Conservation (phyloP, 306 rosid species). For the Prosopis cineraria region DNA sequence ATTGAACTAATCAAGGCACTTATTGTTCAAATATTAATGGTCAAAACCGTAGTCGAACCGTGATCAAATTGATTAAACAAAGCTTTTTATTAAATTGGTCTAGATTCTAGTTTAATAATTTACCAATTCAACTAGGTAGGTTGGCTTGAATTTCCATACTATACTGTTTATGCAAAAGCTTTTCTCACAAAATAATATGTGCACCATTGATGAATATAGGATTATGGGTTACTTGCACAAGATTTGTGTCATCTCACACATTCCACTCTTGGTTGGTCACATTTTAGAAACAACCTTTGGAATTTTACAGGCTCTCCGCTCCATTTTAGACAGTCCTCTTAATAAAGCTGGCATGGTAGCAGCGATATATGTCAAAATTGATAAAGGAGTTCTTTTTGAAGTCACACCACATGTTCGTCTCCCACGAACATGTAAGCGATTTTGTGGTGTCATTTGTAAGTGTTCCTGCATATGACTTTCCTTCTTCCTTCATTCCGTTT, state of each 20-base stretch:
- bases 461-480: background rate
- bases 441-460: conserved; percentile 49
- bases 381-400: conserved; percentile 44
- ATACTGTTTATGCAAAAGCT: background rate
- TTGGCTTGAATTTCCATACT: no score
- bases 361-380: conserved; percentile 45
- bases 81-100: no score
- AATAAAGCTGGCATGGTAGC: conserved; percentile 46
- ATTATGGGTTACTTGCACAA: background rate
- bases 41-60: no score
- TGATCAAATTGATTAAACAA: no score
- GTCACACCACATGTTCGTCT: conserved; percentile 47
- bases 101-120: no score
- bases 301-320: conserved; percentile 30
- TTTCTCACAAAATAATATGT: background rate
- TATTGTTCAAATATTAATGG: no score
- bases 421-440: conserved; percentile 40
- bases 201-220: background rate
- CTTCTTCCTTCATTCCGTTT: background rate
- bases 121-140: no score
- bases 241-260: background rate
- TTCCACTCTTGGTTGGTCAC: background rate
- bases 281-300: background rate
- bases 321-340: conserved; percentile 42
- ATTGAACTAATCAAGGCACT: no score